Evolutionary conservation across 306 rosid genomes (phyloP).

Genomic region (Inga oerstediana): DNA sequence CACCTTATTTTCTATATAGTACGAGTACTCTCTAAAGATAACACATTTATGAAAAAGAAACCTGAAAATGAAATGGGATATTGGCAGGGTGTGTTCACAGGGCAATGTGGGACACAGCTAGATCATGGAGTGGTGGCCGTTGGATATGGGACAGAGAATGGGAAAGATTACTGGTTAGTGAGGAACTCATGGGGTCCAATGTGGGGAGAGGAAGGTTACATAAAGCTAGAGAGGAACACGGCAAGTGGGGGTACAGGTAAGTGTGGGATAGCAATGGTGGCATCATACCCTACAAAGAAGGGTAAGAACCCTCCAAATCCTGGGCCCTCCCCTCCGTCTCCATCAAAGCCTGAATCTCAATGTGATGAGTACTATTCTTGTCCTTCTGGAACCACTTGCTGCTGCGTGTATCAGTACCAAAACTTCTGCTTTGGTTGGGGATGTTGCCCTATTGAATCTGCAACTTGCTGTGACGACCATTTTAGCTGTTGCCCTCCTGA

Average conservation of each 20-base stretch:
- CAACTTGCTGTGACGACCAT: slow-evolving; percentile 81
- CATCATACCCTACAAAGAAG: slow-evolving; percentile 82
- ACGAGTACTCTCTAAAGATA: background rate
- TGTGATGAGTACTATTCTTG: slow-evolving; percentile 80
- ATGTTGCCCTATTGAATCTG: slow-evolving; percentile 84
- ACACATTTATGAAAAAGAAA: background rate
- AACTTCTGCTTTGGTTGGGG: slow-evolving; percentile 86
- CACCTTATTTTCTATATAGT: background rate
- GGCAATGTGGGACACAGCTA: slow-evolving; percentile 74
- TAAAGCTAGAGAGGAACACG: slow-evolving; percentile 70
- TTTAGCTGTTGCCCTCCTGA: slow-evolving; percentile 84
- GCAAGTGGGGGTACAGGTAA: slow-evolving; percentile 46
- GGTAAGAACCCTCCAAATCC: slow-evolving; percentile 84
- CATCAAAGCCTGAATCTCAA: slow-evolving; percentile 41
- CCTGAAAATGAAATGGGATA: background rate
- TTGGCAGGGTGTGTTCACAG: slow-evolving; percentile 77
- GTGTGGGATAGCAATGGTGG: slow-evolving; percentile 81
- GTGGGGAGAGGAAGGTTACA: slow-evolving; percentile 89
- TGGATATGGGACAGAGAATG: slow-evolving; percentile 80
- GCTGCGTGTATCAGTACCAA: slow-evolving; percentile 65
- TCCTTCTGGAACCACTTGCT: slow-evolving; percentile 70
- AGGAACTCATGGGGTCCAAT: slow-evolving; percentile 84
- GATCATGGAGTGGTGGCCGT: slow-evolving; percentile 83
- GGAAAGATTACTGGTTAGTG: slow-evolving; percentile 75
- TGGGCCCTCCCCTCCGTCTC: slow-evolving; percentile 71